These are phyloP conservation scores for Rhazya stricta DNA, from an alignment of 257 asterid genomes.

Conservation along the genomic window DNA sequence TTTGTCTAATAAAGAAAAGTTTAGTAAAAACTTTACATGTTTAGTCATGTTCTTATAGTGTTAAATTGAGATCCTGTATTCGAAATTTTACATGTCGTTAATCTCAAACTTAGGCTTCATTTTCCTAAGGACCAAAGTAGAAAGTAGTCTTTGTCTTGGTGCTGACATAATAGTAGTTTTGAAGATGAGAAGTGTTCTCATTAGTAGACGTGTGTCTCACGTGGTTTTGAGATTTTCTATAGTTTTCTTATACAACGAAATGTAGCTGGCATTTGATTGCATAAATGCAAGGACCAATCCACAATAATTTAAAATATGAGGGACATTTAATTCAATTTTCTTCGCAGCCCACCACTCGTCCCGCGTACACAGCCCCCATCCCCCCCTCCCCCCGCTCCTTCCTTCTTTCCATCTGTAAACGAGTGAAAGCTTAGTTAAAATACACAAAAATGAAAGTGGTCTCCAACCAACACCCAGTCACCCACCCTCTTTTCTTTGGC, in stretches of 20 bases:
- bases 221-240: constrained; percentile 22
- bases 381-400: background rate
- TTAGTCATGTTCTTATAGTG: no score
- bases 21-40: no score
- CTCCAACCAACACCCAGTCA: constrained; percentile 50
- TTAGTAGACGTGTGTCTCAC: constrained; percentile 30
- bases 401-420: constrained; percentile 38
- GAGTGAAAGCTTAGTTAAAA: constrained; percentile 13
- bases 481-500: constrained; percentile 10
- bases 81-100: background rate
- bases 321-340: background rate
- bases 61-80: no score
- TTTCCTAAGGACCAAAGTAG: background rate
- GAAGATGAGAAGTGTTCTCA: constrained; percentile 14
- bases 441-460: constrained; percentile 37
- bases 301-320: constrained; percentile 9
- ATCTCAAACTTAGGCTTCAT: background rate
- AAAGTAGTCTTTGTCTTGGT: no score
- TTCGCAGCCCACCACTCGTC: no score
- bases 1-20: no score
- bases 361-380: background rate
- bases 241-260: constrained; percentile 16
- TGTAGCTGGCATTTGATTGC: constrained; percentile 36
- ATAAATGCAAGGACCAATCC: constrained; percentile 28
- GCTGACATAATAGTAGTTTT: background rate